phyloP scores from a whole-genome alignment of 2,329 filamentous ascomycete species.

The Scleromitrula shiraiana region DNA sequence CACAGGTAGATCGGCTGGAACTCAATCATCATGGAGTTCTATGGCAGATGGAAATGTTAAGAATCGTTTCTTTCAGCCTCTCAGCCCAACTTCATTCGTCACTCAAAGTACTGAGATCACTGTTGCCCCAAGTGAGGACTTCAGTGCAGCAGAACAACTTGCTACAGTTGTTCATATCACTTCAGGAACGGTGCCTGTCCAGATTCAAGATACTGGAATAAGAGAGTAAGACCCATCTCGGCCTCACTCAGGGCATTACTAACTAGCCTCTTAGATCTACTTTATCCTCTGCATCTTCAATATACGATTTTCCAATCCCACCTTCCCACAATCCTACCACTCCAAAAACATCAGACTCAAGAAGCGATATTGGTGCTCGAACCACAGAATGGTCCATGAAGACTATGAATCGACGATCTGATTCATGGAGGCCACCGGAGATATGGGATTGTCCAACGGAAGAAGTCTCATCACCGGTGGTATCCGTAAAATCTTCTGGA shows the following conservation, averaged over 20 bases:
- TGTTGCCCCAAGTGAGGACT: constrained; percentile 29
- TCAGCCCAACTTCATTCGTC: constrained; percentile 37
- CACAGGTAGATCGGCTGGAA: constrained; percentile 32
- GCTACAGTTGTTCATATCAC: constrained; percentile 34
- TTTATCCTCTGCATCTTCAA: constrained; percentile 12
- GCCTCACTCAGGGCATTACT: background rate
- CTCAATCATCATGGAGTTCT: constrained; percentile 30
- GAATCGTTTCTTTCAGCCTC: constrained; percentile 29
- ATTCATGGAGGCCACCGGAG: constrained; percentile 22
- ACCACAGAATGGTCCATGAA: constrained; percentile 11
- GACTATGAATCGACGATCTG: constrained; percentile 6
- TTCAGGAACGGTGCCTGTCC: constrained; percentile 15
- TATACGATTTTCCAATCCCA: constrained; percentile 21
- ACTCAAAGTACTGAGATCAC: constrained; percentile 35
- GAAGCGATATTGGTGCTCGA: constrained; percentile 7
- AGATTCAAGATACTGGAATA: constrained; percentile 13
- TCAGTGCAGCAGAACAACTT: constrained; percentile 28
- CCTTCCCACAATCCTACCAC: constrained; percentile 2
- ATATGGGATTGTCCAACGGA: constrained; percentile 14
- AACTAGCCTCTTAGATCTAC: background rate
- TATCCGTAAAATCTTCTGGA: constrained; percentile 2
- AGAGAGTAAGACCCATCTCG: constrained; percentile 10
- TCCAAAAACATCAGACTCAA: background rate
- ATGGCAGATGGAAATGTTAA: constrained; percentile 25
- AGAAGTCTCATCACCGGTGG: background rate